These are phyloP conservation scores for Cyclostephanos invisitatus DNA, from an alignment of 108 stramenopile species.

Conservation along the genomic window DNA sequence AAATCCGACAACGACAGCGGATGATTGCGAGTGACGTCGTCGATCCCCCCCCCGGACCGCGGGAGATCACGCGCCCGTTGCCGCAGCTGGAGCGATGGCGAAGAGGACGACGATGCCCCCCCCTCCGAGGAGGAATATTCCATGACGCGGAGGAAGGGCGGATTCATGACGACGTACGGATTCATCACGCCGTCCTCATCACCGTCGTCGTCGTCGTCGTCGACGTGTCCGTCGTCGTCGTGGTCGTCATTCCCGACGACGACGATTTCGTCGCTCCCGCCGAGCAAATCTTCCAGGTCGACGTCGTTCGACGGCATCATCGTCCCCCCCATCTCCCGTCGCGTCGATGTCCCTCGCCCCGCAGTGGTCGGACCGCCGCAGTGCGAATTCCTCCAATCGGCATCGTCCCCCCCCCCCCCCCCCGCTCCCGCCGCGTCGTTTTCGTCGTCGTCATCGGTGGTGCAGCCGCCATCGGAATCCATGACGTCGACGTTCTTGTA, in stretches of 20 bases:
- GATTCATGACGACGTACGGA: constrained; percentile 41
- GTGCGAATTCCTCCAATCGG: no score
- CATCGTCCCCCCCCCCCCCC: no score
- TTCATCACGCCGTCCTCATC: constrained; percentile 28
- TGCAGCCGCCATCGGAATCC: background rate
- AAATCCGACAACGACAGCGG: constrained; percentile 9
- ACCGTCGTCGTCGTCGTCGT: constrained; percentile 19
- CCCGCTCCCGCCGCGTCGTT: no score
- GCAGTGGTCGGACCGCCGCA: no score
- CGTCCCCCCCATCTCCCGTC: background rate
- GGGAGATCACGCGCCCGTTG: no score
- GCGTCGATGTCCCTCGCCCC: no score
- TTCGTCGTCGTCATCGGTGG: no score
- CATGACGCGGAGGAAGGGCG: constrained; percentile 11
- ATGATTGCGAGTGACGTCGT: background rate
- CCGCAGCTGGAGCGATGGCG: background rate
- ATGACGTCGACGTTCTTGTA: background rate
- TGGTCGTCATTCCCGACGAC: background rate
- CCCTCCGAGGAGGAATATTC: constrained; percentile 2
- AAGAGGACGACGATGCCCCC: background rate
- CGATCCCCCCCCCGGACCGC: no score
- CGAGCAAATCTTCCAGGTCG: background rate
- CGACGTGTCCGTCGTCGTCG: background rate
- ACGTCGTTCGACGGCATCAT: background rate
- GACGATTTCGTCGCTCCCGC: background rate